A percentile compares a stretch with the other conserved stretches of the same genome.
Evolutionary conservation across 495 filamentous ascomycete genomes (phyloP).

Genomic region (Lophiotrema nucula): DNA sequence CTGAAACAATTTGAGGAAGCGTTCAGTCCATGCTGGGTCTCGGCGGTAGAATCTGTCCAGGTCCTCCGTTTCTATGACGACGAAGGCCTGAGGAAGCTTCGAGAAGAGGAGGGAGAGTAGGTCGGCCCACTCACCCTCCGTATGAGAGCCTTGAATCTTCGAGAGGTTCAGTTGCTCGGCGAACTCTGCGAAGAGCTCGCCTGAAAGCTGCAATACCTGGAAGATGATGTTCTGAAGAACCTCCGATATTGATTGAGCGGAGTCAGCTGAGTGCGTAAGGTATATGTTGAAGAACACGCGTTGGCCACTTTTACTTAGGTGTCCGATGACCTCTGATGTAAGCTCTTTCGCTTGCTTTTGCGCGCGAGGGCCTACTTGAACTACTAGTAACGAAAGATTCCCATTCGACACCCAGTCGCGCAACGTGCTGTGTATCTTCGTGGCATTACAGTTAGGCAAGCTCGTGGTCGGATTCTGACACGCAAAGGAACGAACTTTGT

Average conservation of each 20-base stretch:
- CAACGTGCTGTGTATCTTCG: too few species aligned
- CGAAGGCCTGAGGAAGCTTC: not conserved
- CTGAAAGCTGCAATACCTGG: not conserved
- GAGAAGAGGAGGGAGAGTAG: not conserved
- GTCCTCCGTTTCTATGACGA: not conserved
- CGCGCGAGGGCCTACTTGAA: too few species aligned
- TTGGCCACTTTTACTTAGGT: not conserved
- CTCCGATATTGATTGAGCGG: not conserved
- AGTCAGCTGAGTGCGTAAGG: not conserved
- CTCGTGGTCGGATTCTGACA: too few species aligned
- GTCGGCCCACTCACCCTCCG: not conserved
- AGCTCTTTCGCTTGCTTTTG: too few species aligned
- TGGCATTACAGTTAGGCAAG: too few species aligned
- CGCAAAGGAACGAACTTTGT: too few species aligned
- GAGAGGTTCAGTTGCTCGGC: conserved; percentile 2
- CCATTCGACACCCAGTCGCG: too few species aligned
- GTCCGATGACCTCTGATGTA: too few species aligned
- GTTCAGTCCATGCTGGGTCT: not conserved
- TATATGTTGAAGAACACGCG: not conserved
- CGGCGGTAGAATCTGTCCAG: not conserved
- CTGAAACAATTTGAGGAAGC: not conserved
- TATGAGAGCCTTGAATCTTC: not conserved
- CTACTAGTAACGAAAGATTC: too few species aligned
- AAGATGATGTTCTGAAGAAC: not conserved
- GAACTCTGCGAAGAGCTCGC: not conserved